phyloP scores from a whole-genome alignment of 164 flowering plant species.

The Nymphaea thermarum region DNA sequence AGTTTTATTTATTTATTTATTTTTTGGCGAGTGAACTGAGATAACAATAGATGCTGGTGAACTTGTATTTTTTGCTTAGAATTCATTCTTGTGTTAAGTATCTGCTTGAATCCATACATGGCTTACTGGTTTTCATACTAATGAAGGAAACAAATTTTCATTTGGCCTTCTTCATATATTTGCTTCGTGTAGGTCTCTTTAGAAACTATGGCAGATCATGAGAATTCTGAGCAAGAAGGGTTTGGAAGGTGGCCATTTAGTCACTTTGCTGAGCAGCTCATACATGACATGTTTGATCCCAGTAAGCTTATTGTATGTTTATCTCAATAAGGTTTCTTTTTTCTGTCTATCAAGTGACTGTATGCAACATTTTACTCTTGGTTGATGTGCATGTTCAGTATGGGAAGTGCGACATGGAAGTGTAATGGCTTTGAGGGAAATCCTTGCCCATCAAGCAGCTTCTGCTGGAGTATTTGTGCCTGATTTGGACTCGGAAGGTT shows the following conservation, averaged over 20 bases:
- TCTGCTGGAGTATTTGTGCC: constrained; percentile 62
- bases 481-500: constrained; percentile 31
- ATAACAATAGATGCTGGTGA: no score
- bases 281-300: constrained; percentile 92
- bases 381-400: constrained; percentile 27
- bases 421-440: constrained; percentile 92
- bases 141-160: neutral
- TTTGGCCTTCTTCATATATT: neutral
- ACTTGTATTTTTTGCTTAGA: no score
- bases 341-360: constrained; percentile 1
- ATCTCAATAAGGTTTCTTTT: constrained; percentile 5
- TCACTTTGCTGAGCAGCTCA: constrained; percentile 77
- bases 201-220: constrained; percentile 47
- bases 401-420: constrained; percentile 99
- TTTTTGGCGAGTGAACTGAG: no score
- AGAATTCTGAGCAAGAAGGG: constrained; percentile 42
- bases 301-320: constrained; percentile 26
- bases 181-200: constrained; percentile 25
- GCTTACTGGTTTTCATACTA: no score
- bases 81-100: no score
- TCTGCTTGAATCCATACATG: no score
- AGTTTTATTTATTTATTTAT: no score
- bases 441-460: constrained; percentile 79
- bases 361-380: constrained; percentile 2
- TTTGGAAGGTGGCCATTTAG: constrained; percentile 86